Evolutionary conservation across 192 early-diverging fungal genomes (phyloP), one percentile per base, ranked within the genome.

Genomic region (Podila minutissima): DNA sequence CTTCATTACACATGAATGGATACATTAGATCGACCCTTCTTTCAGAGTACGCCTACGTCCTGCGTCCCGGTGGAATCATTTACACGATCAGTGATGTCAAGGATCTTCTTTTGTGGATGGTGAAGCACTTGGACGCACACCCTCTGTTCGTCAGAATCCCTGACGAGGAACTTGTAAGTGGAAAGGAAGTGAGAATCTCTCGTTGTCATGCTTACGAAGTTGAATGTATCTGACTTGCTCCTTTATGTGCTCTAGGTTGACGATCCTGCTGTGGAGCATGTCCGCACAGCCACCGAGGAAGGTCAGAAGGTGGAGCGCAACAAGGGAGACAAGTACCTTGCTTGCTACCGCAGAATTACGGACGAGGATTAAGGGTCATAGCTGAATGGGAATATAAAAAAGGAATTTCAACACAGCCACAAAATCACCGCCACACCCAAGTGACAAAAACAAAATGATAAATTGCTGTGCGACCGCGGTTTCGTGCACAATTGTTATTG

Each of bases 221-320:
- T 37, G 28, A 11, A 32, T 28, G 53, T 51, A 32, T 22, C 62
- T 31, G 38, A 59, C 9, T 29, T 17, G 20, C n/a, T 58, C n/a
- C 24, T 32, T 65, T 65, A 3, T 62, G 22, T 64, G 17, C 63
- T 64, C 13, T 82, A 93, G 83, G 88, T 90, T 33, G 83, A 78
- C 50, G 98, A 99, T 86, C 94, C 95, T 24, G 97, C 93, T 53
- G 88, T 97, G 22, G 86, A 88, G 31, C 92, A 93, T 64, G 95
- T 96, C 9, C 86, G 93, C 72, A 88, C 89, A 62, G 95, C 94
- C 62, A 99, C 98, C 20, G 98, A 99, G 86, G 98, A 98, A 82
- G 97, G 97, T 17, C 97, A 97, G 73, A 99, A 99, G 84, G 98
- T 99, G 12, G 96, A 89, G 35, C 86, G 98, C 29, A 99, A 99